Conservation (phyloP, 345 rosid species). For the Pelargonium nanum region DNA sequence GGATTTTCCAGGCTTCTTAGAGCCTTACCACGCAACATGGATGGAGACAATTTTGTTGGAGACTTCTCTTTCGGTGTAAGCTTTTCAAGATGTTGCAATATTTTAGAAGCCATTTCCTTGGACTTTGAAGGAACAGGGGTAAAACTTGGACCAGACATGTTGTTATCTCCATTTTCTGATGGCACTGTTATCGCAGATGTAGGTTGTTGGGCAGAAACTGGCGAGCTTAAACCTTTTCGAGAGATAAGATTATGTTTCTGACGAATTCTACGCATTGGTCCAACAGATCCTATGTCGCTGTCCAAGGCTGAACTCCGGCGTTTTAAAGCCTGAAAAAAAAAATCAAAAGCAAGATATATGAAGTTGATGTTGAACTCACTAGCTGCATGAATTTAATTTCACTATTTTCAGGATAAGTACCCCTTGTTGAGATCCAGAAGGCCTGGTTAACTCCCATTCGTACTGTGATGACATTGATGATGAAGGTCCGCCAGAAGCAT, state of each 20-base stretch:
- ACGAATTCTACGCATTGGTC: slow-evolving; percentile 83
- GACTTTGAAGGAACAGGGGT: slow-evolving; percentile 62
- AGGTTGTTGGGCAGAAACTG: slow-evolving; percentile 18
- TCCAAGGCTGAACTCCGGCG: slow-evolving; percentile 71
- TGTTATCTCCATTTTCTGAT: slow-evolving; percentile 25
- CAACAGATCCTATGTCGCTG: slow-evolving; percentile 61
- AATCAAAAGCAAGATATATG: background rate
- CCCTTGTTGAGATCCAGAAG: slow-evolving; percentile 32
- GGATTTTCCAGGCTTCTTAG: slow-evolving; percentile 64
- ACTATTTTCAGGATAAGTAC: background rate
- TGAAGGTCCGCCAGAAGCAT: slow-evolving; percentile 26
- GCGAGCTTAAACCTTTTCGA: slow-evolving; percentile 22
- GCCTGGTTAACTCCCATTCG: slow-evolving; percentile 30
- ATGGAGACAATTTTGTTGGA: slow-evolving; percentile 60
- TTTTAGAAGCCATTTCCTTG: slow-evolving; percentile 68
- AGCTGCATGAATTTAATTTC: background rate
- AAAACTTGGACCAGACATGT: slow-evolving; percentile 30
- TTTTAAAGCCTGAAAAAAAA: slow-evolving; percentile 48
- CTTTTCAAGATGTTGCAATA: slow-evolving; percentile 59
- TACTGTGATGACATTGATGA: slow-evolving; percentile 15
- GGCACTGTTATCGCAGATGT: slow-evolving; percentile 6
- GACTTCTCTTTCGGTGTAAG: slow-evolving; percentile 27
- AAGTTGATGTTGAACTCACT: slow-evolving; percentile 16
- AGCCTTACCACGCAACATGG: slow-evolving; percentile 67
- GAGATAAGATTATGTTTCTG: slow-evolving; percentile 61